Percentiles rank a stretch among this genome's conserved stretches.
These are phyloP conservation scores for Diaporthe sp. DNA, from an alignment of 2,329 filamentous ascomycete species.

Conservation along the genomic window DNA sequence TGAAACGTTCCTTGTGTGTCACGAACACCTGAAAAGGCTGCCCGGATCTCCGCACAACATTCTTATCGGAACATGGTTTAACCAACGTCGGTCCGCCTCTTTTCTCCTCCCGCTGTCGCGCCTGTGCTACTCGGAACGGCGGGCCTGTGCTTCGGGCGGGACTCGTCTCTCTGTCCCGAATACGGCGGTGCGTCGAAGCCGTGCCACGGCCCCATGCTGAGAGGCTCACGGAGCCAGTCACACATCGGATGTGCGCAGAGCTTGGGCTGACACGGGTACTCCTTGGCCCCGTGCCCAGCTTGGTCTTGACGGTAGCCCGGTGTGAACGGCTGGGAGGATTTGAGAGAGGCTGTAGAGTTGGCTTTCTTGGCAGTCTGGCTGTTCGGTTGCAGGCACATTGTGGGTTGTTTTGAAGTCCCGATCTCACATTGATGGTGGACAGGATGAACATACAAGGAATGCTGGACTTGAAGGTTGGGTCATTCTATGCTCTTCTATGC, in stretches of 20 bases:
- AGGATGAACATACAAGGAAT: background rate
- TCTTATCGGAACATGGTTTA: background rate
- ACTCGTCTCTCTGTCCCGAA: background rate
- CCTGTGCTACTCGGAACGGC: constrained; percentile 13
- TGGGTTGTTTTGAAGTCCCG: background rate
- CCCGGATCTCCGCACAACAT: background rate
- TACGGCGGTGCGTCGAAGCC: background rate
- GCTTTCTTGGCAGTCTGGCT: background rate
- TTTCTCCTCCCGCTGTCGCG: background rate
- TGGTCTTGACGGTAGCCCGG: background rate
- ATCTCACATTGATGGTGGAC: background rate
- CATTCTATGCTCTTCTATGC: background rate
- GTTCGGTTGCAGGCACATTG: constrained; percentile 14
- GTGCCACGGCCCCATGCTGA: constrained; percentile 1
- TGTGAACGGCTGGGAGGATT: background rate
- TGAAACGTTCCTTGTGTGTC: background rate
- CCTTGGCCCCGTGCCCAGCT: background rate
- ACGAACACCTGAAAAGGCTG: background rate
- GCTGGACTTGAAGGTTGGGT: too few relatives aligned
- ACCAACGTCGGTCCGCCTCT: background rate
- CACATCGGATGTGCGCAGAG: background rate
- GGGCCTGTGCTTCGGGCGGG: background rate
- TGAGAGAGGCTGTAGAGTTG: background rate
- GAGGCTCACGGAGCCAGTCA: constrained; percentile 26
- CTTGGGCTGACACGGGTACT: background rate